phyloP scores from a whole-genome alignment of 306 rosid genomes.

The Sophora flavescens region DNA sequence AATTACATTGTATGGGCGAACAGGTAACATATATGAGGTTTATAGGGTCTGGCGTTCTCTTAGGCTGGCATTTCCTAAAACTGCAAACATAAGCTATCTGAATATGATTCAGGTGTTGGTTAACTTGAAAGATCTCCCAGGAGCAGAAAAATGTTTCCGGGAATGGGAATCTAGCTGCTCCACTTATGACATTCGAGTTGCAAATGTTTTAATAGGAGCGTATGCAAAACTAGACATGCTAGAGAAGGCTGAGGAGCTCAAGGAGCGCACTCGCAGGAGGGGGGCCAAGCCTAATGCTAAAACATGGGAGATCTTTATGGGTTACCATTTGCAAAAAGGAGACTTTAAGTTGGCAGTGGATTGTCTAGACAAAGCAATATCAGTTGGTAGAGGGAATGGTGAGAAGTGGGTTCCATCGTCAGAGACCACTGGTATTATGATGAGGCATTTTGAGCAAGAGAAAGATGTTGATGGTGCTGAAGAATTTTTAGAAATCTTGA shows the following conservation, averaged over 20 bases:
- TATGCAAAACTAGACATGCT: conserved; percentile 67
- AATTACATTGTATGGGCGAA: conserved; percentile 79
- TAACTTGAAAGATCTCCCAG: conserved; percentile 84
- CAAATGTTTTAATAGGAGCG: conserved; percentile 74
- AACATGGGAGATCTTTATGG: conserved; percentile 82
- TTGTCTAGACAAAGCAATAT: conserved; percentile 68
- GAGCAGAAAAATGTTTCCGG: conserved; percentile 87
- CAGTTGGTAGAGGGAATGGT: conserved; percentile 74
- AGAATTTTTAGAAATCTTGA: conserved; percentile 70
- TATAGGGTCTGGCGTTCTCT: conserved; percentile 91
- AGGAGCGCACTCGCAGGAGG: conserved; percentile 67
- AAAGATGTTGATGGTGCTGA: conserved; percentile 91
- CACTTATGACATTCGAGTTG: conserved; percentile 81
- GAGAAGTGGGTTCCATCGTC: conserved; percentile 73
- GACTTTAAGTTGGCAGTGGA: conserved; percentile 71
- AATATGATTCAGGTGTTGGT: conserved; percentile 80
- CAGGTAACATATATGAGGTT: conserved; percentile 71
- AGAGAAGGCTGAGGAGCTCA: conserved; percentile 76
- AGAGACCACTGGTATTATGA: conserved; percentile 52
- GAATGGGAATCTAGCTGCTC: conserved; percentile 77
- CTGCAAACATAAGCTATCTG: conserved; percentile 86
- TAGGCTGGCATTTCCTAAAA: conserved; percentile 82
- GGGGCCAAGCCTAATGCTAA: conserved; percentile 85
- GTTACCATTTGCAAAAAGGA: conserved; percentile 65
- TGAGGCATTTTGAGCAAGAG: conserved; percentile 76